Conservation (phyloP, 78 protist genomes). For the Protostelium mycophagum region DNA sequence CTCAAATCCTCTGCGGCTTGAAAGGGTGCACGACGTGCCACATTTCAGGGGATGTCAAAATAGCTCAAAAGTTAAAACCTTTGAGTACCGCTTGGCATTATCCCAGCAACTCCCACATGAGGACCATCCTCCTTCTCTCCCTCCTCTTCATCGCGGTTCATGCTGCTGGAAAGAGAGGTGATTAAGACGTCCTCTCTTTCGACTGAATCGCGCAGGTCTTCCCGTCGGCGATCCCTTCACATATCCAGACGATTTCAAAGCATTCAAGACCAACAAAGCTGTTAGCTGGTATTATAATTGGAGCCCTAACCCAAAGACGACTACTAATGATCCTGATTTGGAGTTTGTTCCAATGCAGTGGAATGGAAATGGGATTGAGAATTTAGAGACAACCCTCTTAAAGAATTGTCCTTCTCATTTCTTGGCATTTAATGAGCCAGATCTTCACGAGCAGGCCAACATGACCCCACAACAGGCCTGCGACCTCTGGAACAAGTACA, state of each 20-base stretch:
- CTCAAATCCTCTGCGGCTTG: no score
- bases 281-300: neutral
- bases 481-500: neutral
- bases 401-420: neutral
- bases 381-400: neutral
- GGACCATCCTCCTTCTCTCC: neutral
- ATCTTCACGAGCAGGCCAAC: neutral
- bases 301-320: neutral
- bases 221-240: neutral
- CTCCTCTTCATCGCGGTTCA: neutral
- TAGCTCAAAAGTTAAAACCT: no score
- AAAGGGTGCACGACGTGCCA: no score
- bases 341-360: neutral
- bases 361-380: neutral
- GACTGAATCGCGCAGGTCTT: neutral
- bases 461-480: neutral
- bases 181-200: neutral
- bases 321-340: neutral
- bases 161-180: neutral
- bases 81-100: no score
- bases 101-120: no score
- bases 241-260: neutral
- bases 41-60: no score
- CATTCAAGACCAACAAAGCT: neutral
- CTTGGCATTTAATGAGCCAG: neutral